Evolutionary conservation across 2,329 filamentous ascomycete genomes (phyloP), one percentile per base, ranked within the genome.

Genomic region (Fonsecaea nubica): DNA sequence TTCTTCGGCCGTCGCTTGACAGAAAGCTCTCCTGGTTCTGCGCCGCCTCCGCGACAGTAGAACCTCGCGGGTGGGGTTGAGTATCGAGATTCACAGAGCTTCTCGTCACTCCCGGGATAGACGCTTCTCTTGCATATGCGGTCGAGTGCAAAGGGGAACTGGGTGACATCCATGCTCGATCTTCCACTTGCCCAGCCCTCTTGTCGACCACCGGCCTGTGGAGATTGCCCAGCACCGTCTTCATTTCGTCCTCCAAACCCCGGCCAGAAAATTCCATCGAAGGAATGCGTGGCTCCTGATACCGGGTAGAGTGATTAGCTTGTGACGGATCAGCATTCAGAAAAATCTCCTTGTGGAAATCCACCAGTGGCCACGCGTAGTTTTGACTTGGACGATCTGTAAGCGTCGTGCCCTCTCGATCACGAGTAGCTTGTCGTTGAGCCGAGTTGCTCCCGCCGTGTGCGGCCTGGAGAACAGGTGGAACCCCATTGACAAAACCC

Each of bases 241-340:
- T 50, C 7, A 66, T 58, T 38, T 69, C 64, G 10, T 64, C 57
- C 15, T 38, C 40, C 9, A 66, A 40, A 15, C 48, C 50, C 6
- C 59, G 38, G 7, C 35, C 21, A 10, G 53, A 7, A 38, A 69
- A 64, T 8, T 63, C 33, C 40, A 66, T 50, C 9, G 54, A 58
- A 4, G 64, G 64, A 25, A 69, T 69, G 4, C 64, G 64, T 32
- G 67, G 64, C n/a, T 67, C 64, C 45, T 69, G 67, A 40, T 67
- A 50, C 25, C 42, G 57, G 7, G 25, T 8, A 21, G 58, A 52
- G 21, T 52, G 18, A 21, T 25, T 53, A 8, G 58, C 13, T 35
- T 67, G 59, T 8, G 64, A 55, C 18, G 62, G 61, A 15, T 67
- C 38, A 13, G 58, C 55, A 45, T 69, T 69, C 53, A 69, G 32